Evolutionary conservation across 139 green algal species (phyloP).

Genomic region (Chlorella sp.): DNA sequence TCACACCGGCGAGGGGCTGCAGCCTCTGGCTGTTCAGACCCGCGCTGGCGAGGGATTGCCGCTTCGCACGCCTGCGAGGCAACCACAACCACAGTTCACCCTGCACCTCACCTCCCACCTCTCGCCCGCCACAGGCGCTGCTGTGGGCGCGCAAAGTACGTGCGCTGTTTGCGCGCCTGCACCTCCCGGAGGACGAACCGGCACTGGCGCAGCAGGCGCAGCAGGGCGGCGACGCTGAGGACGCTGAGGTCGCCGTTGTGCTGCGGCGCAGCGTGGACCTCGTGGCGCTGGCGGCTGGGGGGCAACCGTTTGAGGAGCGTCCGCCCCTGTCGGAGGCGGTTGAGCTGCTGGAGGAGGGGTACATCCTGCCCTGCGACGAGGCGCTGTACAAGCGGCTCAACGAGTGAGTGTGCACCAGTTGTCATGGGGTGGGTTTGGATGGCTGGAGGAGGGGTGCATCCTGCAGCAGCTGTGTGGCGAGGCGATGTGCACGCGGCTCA

Average conservation of each 20-base stretch:
- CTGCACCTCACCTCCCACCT: neutral
- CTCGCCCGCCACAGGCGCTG: neutral
- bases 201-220: neutral
- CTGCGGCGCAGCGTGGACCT: neutral
- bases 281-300: neutral
- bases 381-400: conserved; percentile 24
- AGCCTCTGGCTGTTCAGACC: neutral
- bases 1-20: no score
- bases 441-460: no score
- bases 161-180: conserved; percentile 6
- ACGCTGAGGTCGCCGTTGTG: neutral
- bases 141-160: conserved; percentile 21
- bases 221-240: neutral
- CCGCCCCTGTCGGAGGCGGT: conserved; percentile 13
- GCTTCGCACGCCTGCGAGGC: no score
- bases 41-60: no score
- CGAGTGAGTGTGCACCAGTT: neutral
- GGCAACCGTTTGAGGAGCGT: conserved; percentile 11
- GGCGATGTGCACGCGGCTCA: no score
- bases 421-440: no score
- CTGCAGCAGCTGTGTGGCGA: no score
- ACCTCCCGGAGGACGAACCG: neutral
- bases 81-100: neutral
- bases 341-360: conserved; percentile 44
- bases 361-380: conserved; percentile 42